Evolutionary conservation across 2,329 filamentous ascomycete genomes (phyloP), one percentile per base, ranked within the genome.

Genomic region (Ophiostoma piceae): DNA sequence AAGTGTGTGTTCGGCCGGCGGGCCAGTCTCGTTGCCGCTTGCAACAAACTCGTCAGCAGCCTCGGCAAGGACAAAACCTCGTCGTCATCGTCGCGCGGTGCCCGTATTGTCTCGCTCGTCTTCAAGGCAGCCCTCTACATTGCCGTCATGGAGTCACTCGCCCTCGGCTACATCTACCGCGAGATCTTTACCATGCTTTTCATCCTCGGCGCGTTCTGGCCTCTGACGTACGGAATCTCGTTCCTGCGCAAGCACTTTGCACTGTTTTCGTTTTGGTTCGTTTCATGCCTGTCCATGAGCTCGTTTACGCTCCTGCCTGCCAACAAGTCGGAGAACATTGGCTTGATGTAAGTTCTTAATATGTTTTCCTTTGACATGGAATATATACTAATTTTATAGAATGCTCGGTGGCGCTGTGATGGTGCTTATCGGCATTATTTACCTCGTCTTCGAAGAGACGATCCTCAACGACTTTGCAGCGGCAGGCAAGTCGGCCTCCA

Each of bases 131-230:
- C 90, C 26, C 77, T 86, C 7, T 97, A 93, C 76, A 78, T 97
- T 69, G 89, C 83, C 8, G 82, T 97, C 9, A 84, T 99, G 32
- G 87, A 94, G 77, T 92, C 90, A 68, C 83, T 99, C 77, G 93
- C 95, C 29, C 84, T 96, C 80, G 94, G 92, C 67, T 99, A 99
- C 78, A 96, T 96, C 70, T 86, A 94, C 75, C 89, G 95, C 57
- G 90, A 97, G 76, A 88, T 98, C 32, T 90, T 96, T 74, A 97
- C 94, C 0, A 81, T 87, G 0, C 87, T 94, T 70, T 99, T 94
- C 76, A 75, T 94, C 35, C 74, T 94, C 3, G 93, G 87, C 3
- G 86, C 89, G 0, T 83, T 91, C 62, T 99, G 94, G 91, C 95
- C 95, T 0, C 74, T 85, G 0, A 82, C 88, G 0, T 91, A 95